Percentiles rank a stretch among this genome's conserved stretches.
phyloP scores from a whole-genome alignment of 441 rosid species.

The Aleurites moluccanus region DNA sequence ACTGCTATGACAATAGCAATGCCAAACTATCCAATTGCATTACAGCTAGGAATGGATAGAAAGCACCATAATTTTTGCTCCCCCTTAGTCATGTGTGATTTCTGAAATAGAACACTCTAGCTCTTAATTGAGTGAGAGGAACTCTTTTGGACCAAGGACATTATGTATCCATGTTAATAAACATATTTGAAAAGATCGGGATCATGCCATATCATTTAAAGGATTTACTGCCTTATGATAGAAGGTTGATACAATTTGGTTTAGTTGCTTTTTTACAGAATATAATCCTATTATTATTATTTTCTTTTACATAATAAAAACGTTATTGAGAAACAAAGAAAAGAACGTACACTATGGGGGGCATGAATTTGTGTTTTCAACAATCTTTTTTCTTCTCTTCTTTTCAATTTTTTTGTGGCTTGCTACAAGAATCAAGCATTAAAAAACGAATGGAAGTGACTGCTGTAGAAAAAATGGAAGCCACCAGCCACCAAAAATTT shows the following conservation, averaged over 20 bases:
- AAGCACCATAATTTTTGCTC: neutral
- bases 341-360: too few species aligned
- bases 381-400: neutral
- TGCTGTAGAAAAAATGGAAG: neutral
- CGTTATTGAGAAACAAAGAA: too few species aligned
- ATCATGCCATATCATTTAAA: neutral
- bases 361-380: neutral
- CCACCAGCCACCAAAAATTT: neutral
- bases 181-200: neutral
- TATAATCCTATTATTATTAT: neutral
- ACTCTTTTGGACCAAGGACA: neutral
- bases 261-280: neutral
- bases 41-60: neutral
- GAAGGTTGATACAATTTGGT: neutral
- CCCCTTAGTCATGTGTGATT: neutral
- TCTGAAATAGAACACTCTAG: neutral
- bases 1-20: too few species aligned
- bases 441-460: neutral
- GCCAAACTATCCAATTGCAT: too few species aligned
- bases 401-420: neutral
- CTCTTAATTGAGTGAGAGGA: neutral
- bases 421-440: constrained; percentile 4
- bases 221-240: neutral
- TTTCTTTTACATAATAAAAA: neutral
- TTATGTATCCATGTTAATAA: too few species aligned